Evolutionary conservation across 2,329 filamentous ascomycete species (phyloP).

Genomic region (Penicillium hesseltinei): DNA sequence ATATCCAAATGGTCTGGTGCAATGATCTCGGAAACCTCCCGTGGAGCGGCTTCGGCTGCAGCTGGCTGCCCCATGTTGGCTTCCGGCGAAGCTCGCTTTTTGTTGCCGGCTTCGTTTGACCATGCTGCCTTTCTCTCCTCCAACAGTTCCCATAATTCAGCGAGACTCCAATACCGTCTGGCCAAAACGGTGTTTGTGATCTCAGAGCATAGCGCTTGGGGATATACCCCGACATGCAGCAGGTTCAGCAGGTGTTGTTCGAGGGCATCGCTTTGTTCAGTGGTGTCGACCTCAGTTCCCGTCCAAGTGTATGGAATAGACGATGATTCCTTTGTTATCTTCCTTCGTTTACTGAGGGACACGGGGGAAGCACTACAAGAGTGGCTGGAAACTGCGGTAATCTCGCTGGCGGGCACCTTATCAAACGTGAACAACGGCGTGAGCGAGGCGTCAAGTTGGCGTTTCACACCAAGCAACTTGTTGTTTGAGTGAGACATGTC

Average conservation of each 20-base stretch:
- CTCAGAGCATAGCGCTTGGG: not conserved
- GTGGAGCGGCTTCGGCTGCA: not conserved
- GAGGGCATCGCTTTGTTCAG: not conserved
- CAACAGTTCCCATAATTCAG: conserved; percentile 25
- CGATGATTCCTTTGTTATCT: not conserved
- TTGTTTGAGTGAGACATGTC: not conserved
- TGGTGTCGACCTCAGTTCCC: not conserved
- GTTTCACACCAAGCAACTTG: not conserved
- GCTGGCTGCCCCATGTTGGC: not conserved
- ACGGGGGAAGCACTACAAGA: not conserved
- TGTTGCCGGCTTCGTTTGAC: not conserved
- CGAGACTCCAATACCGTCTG: conserved; percentile 21
- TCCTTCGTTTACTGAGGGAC: not conserved
- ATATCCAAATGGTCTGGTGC: not conserved
- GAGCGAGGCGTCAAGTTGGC: not conserved
- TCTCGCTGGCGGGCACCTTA: not conserved
- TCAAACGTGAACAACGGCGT: not conserved
- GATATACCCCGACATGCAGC: conserved; percentile 16
- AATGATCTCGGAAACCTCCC: not conserved
- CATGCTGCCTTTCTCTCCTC: conserved; percentile 17
- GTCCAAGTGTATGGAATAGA: conserved; percentile 15
- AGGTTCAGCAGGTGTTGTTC: conserved; percentile 14
- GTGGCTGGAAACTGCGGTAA: too few relatives aligned
- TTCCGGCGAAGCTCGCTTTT: not conserved
- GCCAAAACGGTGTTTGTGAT: not conserved